A percentile compares a stretch with the other conserved stretches of the same genome.
phyloP scores from a whole-genome alignment of 2,329 filamentous ascomycete genomes.

The Lachnellula arida region DNA sequence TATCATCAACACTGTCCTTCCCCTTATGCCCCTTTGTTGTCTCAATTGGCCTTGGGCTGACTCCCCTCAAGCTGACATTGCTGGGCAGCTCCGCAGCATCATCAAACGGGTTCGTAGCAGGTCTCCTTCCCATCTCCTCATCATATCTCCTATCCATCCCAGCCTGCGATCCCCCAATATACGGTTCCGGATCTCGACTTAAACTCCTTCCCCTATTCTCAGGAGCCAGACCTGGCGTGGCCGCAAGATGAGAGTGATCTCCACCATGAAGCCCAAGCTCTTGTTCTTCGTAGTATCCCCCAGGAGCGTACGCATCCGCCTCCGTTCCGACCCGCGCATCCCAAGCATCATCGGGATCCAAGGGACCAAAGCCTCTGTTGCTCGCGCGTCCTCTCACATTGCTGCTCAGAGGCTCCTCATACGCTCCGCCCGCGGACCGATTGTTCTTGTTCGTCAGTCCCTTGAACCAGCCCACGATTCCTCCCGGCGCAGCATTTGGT shows the following conservation, averaged over 20 bases:
- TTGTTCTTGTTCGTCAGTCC: constrained; percentile 61
- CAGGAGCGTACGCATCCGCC: constrained; percentile 56
- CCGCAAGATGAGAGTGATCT: constrained; percentile 43
- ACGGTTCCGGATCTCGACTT: constrained; percentile 42
- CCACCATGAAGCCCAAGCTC: constrained; percentile 54
- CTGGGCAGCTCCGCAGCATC: constrained; percentile 55
- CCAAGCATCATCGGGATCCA: constrained; percentile 85
- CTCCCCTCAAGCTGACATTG: constrained; percentile 59
- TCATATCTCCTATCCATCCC: constrained; percentile 42
- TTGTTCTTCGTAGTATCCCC: constrained; percentile 71
- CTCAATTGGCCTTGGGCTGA: constrained; percentile 71
- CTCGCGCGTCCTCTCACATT: constrained; percentile 36
- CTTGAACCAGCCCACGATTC: constrained; percentile 68
- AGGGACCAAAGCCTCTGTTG: constrained; percentile 57
- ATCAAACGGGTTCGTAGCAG: constrained; percentile 61
- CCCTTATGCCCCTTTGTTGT: constrained; percentile 32
- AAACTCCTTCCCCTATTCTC: constrained; percentile 38
- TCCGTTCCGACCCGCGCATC: constrained; percentile 74
- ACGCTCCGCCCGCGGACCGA: constrained; percentile 64
- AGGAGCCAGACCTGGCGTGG: constrained; percentile 41
- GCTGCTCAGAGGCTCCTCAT: constrained; percentile 52
- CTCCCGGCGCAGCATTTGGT: constrained; percentile 48
- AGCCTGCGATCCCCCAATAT: constrained; percentile 35
- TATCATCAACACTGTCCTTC: constrained; percentile 42
- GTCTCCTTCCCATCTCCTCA: constrained; percentile 39